Evolutionary conservation across 352 stramenopile genomes (phyloP).

Genomic region (Globisporangium polare): DNA sequence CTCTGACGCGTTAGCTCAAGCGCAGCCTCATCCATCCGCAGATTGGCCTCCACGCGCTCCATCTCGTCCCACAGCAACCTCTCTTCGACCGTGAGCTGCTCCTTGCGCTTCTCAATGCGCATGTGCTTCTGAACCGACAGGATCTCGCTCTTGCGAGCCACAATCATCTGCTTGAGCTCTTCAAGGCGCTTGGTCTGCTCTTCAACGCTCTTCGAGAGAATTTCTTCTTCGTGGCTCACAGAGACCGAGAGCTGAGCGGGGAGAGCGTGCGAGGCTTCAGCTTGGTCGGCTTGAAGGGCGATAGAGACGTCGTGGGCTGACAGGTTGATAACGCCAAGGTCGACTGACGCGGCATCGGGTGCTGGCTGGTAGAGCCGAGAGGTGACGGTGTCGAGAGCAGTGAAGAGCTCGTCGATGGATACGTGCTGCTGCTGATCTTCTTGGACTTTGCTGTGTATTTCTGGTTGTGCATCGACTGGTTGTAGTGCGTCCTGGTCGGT

Average conservation of each 20-base stretch:
- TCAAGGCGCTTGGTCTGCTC: slow-evolving; percentile 47
- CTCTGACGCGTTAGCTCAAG: slow-evolving; percentile 39
- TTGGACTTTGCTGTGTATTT: background rate
- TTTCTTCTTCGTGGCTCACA: slow-evolving; percentile 30
- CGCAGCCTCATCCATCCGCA: slow-evolving; percentile 34
- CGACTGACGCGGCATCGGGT: background rate
- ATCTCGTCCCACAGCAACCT: slow-evolving; percentile 41
- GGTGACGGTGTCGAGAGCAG: background rate
- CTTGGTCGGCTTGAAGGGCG: background rate
- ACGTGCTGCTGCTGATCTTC: background rate
- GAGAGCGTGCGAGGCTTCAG: background rate
- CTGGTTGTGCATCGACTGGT: background rate
- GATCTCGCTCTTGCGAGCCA: slow-evolving; percentile 39
- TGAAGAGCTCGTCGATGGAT: slow-evolving; percentile 11
- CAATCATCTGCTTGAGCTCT: slow-evolving; percentile 37
- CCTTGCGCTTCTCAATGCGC: slow-evolving; percentile 45
- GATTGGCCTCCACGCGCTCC: slow-evolving; percentile 34
- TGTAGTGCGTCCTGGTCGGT: background rate
- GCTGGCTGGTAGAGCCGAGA: slow-evolving; percentile 3
- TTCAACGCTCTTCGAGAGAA: slow-evolving; percentile 61
- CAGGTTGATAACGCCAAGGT: background rate
- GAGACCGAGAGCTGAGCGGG: slow-evolving; percentile 16
- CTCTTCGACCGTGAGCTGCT: slow-evolving; percentile 38
- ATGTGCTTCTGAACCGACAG: slow-evolving; percentile 42
- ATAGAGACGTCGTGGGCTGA: background rate